Percentiles rank a stretch among this genome's conserved stretches.
These are phyloP conservation scores for Cyclotella atomus DNA, from an alignment of 108 stramenopile genomes.

Conservation along the genomic window DNA sequence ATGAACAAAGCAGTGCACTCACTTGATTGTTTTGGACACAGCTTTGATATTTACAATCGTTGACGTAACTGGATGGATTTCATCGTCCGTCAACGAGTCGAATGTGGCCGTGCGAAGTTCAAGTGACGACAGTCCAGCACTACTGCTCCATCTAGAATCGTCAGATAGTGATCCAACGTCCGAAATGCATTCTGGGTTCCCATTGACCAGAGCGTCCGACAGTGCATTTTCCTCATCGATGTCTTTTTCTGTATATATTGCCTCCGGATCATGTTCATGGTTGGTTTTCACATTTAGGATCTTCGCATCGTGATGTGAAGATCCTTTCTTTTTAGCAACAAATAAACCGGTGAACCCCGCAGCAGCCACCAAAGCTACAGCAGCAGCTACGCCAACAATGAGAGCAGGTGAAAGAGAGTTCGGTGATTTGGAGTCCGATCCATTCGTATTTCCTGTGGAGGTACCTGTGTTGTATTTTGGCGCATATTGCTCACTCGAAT, in stretches of 20 bases:
- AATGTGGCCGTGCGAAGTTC: neutral
- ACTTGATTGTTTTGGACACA: neutral
- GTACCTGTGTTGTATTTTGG: neutral
- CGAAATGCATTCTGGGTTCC: neutral
- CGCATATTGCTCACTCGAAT: neutral
- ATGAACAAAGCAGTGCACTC: no score
- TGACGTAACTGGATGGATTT: neutral
- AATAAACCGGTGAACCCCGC: neutral
- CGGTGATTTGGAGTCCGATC: neutral
- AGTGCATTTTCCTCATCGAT: neutral
- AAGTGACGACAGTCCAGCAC: conserved; percentile 4
- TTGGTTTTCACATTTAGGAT: no score
- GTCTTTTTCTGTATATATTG: neutral
- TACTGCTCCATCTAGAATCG: neutral
- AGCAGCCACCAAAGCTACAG: neutral
- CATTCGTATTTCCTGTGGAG: neutral
- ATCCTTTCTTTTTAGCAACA: neutral
- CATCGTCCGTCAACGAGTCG: conserved; percentile 2
- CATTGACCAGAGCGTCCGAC: no score
- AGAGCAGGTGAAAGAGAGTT: neutral
- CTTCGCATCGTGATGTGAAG: no score
- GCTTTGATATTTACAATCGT: neutral
- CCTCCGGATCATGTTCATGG: no score
- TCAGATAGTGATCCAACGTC: neutral
- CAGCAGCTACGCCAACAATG: neutral